Evolutionary conservation across 2,329 filamentous ascomycete species (phyloP), one percentile per base, ranked within the genome.

Genomic region (Fusarium graminum): DNA sequence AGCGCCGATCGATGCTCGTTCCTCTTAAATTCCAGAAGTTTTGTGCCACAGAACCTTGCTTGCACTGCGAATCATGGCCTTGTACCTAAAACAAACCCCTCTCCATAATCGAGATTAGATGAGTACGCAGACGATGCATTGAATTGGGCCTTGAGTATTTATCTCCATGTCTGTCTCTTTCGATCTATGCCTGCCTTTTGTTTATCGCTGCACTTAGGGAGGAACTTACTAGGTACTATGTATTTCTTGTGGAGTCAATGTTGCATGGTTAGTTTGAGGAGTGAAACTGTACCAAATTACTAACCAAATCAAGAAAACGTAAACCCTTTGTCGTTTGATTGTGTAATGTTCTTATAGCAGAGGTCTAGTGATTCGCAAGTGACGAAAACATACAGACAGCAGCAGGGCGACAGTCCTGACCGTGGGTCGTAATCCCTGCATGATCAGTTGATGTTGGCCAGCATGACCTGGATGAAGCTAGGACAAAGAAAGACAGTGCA

Each of bases 1-100:
- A 77, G 76, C 75, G 76, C 59, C 75, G 75, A 77, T 77, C 74
- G 57, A 64, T 61, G 59, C 51, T 55, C 50, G 45, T 61, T 65
- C 56, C 61, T 67, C 52, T 51, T 29, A 34, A 67, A 56, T 71
- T 72, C 67, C 70, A 74, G 72, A 74, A 73, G 40, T 39, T 30
- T 19, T 61, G 61, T 58, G 53, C 41, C 49, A 62, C 45, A 36
- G 25, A 45, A 51, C 30, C 42, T 56, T 56, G 60, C 41, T 28
- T 17, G 38, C 34, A 49, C n/a, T 45, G 46, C 40, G 29, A 65
- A 34, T 25, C 38, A 28, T 55, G 44, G 34, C 39, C 46, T 56
- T 42, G 12, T 40, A 36, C 30, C 14, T 36, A 38, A 47, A 39
- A 30, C 17, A 44, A 13, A 13, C 11, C 30, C 11, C 6, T 6